Evolutionary conservation across 768 basidiomycete species (phyloP).

Genomic region (Gloeopeniophorella convolvens): DNA sequence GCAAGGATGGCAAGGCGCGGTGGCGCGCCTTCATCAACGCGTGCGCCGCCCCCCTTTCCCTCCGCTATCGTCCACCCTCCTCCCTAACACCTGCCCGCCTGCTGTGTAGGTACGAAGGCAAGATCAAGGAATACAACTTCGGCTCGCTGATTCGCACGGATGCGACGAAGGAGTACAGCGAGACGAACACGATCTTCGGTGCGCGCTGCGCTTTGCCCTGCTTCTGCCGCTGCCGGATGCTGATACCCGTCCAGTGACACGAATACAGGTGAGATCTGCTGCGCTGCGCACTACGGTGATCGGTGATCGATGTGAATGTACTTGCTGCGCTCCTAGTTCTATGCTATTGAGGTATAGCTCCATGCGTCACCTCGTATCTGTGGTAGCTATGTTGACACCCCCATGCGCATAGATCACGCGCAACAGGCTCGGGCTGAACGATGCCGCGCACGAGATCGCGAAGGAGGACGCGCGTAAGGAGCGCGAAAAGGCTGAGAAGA

Average conservation of each 20-base stretch:
- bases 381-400: too few species aligned
- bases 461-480: constrained; percentile 55
- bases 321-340: constrained; percentile 55
- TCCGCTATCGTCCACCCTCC: background rate
- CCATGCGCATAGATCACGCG: constrained; percentile 64
- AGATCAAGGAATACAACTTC: constrained; percentile 92
- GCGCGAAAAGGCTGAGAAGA: constrained; percentile 51
- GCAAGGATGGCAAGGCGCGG: constrained; percentile 71
- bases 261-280: constrained; percentile 51
- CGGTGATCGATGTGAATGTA: too few species aligned
- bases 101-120: constrained; percentile 70
- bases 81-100: background rate
- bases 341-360: constrained; percentile 71
- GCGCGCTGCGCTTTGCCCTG: constrained; percentile 21
- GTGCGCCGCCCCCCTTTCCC: constrained; percentile 34
- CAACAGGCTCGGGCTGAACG: constrained; percentile 87
- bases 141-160: constrained; percentile 89
- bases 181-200: constrained; percentile 95
- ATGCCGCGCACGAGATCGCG: constrained; percentile 74
- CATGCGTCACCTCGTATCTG: constrained; percentile 9
- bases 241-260: constrained; percentile 41
- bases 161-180: constrained; percentile 72
- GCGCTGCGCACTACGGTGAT: background rate
- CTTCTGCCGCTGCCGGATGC: background rate
- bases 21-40: constrained; percentile 85